phyloP scores from a whole-genome alignment of 116 monocot species.

The Trichopus zeylanicus region DNA sequence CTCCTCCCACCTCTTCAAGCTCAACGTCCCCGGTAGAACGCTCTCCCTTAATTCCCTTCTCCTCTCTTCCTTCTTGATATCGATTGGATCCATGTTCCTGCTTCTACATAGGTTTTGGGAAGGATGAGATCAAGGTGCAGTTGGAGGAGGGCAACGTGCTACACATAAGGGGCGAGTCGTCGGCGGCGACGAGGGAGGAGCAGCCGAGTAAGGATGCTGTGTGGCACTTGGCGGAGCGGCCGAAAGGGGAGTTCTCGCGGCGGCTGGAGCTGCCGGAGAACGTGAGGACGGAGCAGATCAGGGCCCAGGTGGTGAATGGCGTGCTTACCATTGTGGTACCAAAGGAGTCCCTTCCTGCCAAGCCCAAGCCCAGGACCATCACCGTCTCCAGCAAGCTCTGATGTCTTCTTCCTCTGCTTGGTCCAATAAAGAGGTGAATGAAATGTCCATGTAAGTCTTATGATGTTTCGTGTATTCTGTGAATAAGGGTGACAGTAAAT shows the following conservation, averaged over 20 bases:
- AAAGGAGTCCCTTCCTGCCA: conserved; percentile 48
- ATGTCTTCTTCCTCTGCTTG: neutral
- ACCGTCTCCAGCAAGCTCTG: conserved; percentile 75
- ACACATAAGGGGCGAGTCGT: conserved; percentile 34
- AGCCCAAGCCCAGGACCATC: conserved; percentile 46
- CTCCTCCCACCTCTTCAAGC: conserved; percentile 48
- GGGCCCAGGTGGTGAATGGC: conserved; percentile 69
- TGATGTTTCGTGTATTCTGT: no score
- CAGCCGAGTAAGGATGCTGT: conserved; percentile 36
- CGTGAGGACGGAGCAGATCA: conserved; percentile 50
- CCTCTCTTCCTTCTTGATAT: neutral
- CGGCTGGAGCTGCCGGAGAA: conserved; percentile 51
- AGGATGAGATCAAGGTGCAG: conserved; percentile 70
- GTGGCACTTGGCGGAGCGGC: conserved; percentile 61
- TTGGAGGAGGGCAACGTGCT: conserved; percentile 66
- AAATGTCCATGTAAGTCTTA: no score
- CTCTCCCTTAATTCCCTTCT: neutral
- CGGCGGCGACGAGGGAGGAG: conserved; percentile 4
- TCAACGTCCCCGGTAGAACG: conserved; percentile 73
- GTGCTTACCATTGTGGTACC: conserved; percentile 68
- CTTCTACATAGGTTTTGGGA: conserved; percentile 35
- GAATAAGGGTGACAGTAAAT: no score
- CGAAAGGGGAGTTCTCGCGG: conserved; percentile 40
- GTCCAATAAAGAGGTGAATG: no score
- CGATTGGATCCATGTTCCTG: neutral